A percentile compares a stretch with the other conserved stretches of the same genome.
These are phyloP conservation scores for Aspergillus candidus DNA, from an alignment of 2,329 filamentous ascomycete genomes.

Conservation along the genomic window DNA sequence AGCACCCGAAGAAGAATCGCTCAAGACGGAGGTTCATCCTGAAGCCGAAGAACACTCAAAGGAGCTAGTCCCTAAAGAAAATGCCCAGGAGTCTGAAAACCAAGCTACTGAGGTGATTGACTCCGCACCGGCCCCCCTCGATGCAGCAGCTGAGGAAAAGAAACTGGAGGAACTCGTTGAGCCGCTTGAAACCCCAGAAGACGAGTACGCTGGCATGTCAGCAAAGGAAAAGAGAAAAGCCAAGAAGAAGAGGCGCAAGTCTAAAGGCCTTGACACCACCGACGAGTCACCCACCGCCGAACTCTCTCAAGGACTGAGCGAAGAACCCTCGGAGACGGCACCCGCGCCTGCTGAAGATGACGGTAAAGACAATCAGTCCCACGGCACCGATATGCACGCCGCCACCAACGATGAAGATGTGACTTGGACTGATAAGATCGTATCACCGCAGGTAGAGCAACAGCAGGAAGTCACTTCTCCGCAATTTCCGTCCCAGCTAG, in stretches of 20 bases:
- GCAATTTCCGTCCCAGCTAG: slow-evolving; percentile 27
- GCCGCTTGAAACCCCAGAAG: slow-evolving; percentile 12
- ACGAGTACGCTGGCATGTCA: slow-evolving; percentile 25
- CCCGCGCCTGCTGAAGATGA: slow-evolving; percentile 35
- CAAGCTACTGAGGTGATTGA: neutral
- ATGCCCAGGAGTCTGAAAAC: neutral
- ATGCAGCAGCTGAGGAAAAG: slow-evolving; percentile 15
- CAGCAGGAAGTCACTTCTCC: slow-evolving; percentile 26
- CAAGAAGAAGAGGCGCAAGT: slow-evolving; percentile 43
- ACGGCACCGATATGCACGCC: slow-evolving; percentile 33
- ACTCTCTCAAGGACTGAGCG: slow-evolving; percentile 12
- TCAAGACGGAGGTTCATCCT: neutral
- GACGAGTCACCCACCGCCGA: slow-evolving; percentile 4
- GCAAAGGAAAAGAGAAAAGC: slow-evolving; percentile 41
- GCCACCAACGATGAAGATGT: slow-evolving; percentile 32
- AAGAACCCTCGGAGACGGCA: slow-evolving; percentile 21
- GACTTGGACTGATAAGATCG: slow-evolving; percentile 41
- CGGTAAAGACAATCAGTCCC: slow-evolving; percentile 43
- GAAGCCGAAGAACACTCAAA: neutral
- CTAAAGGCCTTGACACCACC: slow-evolving; percentile 14
- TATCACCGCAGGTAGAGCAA: slow-evolving; percentile 41
- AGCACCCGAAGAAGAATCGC: too few relatives aligned
- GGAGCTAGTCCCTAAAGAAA: neutral
- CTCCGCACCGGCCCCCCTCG: neutral
- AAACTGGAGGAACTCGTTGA: slow-evolving; percentile 5